Evolutionary conservation across 345 rosid genomes (phyloP), one percentile per base, ranked within the genome.

Genomic region (Firmiana major): DNA sequence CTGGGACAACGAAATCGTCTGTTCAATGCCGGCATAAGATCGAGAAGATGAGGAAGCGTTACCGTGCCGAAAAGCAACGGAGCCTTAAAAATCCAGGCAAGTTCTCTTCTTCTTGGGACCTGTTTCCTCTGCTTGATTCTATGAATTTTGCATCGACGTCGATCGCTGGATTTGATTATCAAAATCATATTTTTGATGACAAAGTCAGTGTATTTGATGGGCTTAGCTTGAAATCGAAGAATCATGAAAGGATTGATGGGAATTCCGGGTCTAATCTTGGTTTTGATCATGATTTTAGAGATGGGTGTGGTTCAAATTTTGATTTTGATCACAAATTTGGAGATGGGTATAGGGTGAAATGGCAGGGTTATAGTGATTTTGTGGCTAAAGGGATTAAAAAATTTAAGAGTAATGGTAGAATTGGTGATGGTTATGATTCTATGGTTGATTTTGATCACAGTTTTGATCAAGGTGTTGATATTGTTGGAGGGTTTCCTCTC

Each of bases 11-110:
- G 1, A 92, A 92, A 63, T 82, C 93, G 6, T 79, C 97, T 71
- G 74, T 89, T 31, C 93, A 90, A 77, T 92, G 97, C 79, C 88
- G 91, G 6, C 97, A 90, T 73, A 92, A 92, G 93, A 88, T 90
- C 83, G 94, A 92, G 90, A 92, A 92, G 88, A 82, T 92, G 16
- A 83, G 97, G 43, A 89, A 88, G 62, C 89, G 97, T 3, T 92
- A 87, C 75, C 93, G 93, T 54, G 83, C 86, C 12, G 97, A 92
- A 84, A 92, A 90, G 77, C 94, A 89, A 70, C 86, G 93, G 34
- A 81, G 83, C 43, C 87, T 85, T 7, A 77, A 69, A 10, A 72
- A 73, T 10, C 90, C 90, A 80, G 90, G 89, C 79, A 86, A 88
- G 84, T 92, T 87, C 79, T 83, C 82, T 63, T 85, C 97, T 31